Percentiles rank a stretch among this genome's conserved stretches.
Conservation (phyloP, 768 basidiomycete species). For the Gymnopilus junonius region DNA sequence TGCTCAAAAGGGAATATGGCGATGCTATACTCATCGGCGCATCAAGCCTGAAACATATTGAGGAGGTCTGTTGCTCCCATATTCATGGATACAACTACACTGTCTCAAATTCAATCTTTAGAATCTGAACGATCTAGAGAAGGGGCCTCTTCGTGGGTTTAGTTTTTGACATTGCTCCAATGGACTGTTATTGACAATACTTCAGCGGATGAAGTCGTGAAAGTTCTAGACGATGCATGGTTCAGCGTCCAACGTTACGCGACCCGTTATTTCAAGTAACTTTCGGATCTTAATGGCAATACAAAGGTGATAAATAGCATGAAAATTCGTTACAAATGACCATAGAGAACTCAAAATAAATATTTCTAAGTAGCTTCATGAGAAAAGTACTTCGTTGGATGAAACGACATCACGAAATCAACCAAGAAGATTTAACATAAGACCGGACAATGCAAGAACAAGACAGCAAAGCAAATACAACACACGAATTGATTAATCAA, state of each 20-base stretch:
- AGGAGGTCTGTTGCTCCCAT: constrained; percentile 37
- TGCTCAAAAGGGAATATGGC: constrained; percentile 49
- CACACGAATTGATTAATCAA: not conserved
- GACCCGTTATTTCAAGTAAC: constrained; percentile 38
- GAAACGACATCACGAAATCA: not conserved
- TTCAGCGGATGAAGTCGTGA: constrained; percentile 53
- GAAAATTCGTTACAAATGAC: not conserved
- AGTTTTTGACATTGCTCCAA: not conserved
- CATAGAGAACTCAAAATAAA: not conserved
- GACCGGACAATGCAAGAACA: not conserved
- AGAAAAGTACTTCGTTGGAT: not conserved
- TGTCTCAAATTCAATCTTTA: constrained; percentile 17
- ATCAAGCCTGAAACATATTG: constrained; percentile 57
- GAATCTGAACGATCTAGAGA: constrained; percentile 57
- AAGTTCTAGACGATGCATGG: constrained; percentile 58
- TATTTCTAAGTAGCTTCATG: not conserved
- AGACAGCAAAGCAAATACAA: not conserved
- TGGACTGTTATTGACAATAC: not conserved
- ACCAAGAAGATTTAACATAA: not conserved
- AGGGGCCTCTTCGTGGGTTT: constrained; percentile 55
- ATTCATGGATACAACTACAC: not conserved
- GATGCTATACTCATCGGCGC: constrained; percentile 68
- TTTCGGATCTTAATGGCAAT: too few species aligned
- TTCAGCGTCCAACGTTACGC: constrained; percentile 42
- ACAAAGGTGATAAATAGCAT: too few species aligned